Conservation (phyloP, 2,329 filamentous ascomycete genomes). For the Epichloe sibirici region DNA sequence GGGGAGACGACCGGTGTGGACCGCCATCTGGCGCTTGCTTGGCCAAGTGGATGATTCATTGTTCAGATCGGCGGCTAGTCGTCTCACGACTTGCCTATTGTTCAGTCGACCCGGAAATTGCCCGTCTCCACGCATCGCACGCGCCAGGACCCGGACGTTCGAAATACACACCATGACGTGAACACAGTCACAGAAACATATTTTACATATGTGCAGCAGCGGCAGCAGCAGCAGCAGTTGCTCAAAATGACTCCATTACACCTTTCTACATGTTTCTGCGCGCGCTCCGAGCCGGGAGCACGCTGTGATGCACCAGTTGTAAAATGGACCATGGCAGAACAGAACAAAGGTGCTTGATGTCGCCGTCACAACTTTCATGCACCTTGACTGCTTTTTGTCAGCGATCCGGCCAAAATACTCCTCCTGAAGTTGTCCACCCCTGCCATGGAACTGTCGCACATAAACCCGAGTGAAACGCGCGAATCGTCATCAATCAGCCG, state of each 20-base stretch:
- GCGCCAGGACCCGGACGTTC: too few species aligned
- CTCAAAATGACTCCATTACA: not conserved
- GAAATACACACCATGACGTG: too few species aligned
- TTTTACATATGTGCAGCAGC: not conserved
- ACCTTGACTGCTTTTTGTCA: slow-evolving; percentile 2
- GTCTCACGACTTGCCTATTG: too few species aligned
- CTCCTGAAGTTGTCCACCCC: not conserved
- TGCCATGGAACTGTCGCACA: slow-evolving; percentile 8
- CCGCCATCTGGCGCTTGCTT: too few species aligned
- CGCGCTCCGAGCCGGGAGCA: slow-evolving; percentile 5
- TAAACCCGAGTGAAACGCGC: slow-evolving; percentile 11
- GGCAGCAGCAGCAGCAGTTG: not conserved
- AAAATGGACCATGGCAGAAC: slow-evolving; percentile 2
- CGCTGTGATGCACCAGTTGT: slow-evolving; percentile 6
- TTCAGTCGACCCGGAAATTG: too few species aligned
- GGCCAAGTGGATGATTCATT: too few species aligned
- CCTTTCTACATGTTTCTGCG: slow-evolving; percentile 1
- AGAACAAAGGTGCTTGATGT: not conserved
- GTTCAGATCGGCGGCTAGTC: too few species aligned
- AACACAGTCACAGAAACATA: not conserved
- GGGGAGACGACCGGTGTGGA: too few species aligned
- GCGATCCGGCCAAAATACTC: slow-evolving; percentile 2
- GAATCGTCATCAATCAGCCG: slow-evolving; percentile 15
- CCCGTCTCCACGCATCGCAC: too few species aligned
- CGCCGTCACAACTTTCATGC: slow-evolving; percentile 3